Base-by-base conservation (phyloP, 2,329 filamentous ascomycete genomes). In the Botrytis fragariae region DNA sequence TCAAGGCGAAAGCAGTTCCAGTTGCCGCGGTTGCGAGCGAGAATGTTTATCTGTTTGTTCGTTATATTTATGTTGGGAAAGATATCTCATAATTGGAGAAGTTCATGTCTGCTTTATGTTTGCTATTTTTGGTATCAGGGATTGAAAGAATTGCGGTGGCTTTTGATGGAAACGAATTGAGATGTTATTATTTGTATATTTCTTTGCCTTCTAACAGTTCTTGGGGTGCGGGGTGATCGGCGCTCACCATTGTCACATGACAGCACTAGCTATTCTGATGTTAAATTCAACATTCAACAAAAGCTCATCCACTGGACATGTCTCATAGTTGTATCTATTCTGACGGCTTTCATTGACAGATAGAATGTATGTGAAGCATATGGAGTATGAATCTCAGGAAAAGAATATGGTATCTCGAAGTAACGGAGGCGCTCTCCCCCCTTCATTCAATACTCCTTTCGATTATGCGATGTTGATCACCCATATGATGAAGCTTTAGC, bases 361-460 rank as follows among this genome's bases (percentile, higher is more conserved):
- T 51, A 0, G 9, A 48, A 0, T 0, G 9, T 48, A 9, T n/a
- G 4, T 12, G 12, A 2, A 0, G 45, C 22, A 25, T 4, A 48
- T 4, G 12, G 45, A 48, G 4, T 12, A 3, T 48, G 45, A 12
- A 10, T 10, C 8, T 48, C 10, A 22, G 9, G 8, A 48, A 48
- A 4, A 48, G 20, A 25, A 48, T 22, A 48, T 22, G 20, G 20
- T 48, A 48, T 48, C 8, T 48, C 20, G 45, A 48, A 51, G 22
- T 51, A 12, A 25, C 10, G 1, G 22, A 51, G 22, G 48, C 9
- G 45, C 9, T 1, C 9, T 10, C 45, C 25, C 9, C 45, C 4
- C 22, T 0, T 51, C 22, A 51, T n/a, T 6, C 48, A n/a, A 4
- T n/a, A 51, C 22, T 25, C 6, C 22, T 51, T 51, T 14, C 4